phyloP scores from a whole-genome alignment of 2,329 filamentous ascomycete genomes.

The Cladobotryum protrusum region DNA sequence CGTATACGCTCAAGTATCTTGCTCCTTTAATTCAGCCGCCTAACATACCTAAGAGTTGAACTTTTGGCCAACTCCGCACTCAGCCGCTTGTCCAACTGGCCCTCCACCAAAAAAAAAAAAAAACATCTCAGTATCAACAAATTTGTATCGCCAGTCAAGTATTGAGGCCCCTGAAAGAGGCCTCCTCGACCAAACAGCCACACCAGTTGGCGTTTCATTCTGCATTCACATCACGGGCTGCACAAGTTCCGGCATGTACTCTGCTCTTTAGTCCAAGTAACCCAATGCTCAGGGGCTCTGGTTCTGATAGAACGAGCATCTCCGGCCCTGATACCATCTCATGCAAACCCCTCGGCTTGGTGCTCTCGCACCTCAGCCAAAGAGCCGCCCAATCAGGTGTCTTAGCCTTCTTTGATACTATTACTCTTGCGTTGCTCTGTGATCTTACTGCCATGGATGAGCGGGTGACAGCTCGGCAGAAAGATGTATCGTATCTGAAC shows the following conservation, averaged over 20 bases:
- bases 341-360: slow-evolving; percentile 17
- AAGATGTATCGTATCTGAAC: slow-evolving; percentile 63
- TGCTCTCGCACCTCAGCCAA: slow-evolving; percentile 25
- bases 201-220: too few species aligned
- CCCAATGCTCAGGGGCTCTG: slow-evolving; percentile 52
- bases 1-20: too few species aligned
- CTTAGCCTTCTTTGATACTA: slow-evolving; percentile 5
- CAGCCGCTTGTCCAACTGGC: neutral
- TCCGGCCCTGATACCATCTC: slow-evolving; percentile 2
- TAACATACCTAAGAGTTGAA: too few species aligned
- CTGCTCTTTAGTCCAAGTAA: slow-evolving; percentile 56
- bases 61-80: neutral
- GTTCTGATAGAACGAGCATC: slow-evolving; percentile 57
- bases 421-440: slow-evolving; percentile 57
- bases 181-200: too few species aligned
- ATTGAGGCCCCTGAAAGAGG: neutral
- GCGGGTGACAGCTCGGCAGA: slow-evolving; percentile 30
- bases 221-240: too few species aligned
- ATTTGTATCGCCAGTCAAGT: neutral
- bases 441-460: slow-evolving; percentile 49
- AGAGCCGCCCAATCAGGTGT: neutral
- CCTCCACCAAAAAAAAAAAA: slow-evolving; percentile 3
- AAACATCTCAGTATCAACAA: slow-evolving; percentile 7
- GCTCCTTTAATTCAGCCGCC: too few species aligned
- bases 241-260: slow-evolving; percentile 42